A percentile compares a stretch with the other conserved stretches of the same genome.
Conservation (phyloP, 257 asterid genomes). For the Oldenlandia corymbosa region DNA sequence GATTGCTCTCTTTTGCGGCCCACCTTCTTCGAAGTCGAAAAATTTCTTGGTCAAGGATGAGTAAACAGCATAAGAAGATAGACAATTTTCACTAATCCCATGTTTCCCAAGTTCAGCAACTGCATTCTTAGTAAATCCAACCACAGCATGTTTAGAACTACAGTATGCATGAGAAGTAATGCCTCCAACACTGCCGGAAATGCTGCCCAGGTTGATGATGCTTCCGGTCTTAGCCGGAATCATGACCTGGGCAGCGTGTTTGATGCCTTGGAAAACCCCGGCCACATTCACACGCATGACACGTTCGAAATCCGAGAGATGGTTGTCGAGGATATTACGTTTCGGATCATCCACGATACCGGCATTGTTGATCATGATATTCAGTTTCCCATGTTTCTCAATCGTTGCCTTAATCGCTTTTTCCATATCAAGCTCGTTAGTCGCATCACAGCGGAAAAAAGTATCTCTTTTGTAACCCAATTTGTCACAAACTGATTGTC, state of each 20-base stretch:
- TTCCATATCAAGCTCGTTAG: not conserved
- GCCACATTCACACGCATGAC: conserved; percentile 26
- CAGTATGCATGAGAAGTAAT: conserved; percentile 22
- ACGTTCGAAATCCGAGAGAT: conserved; percentile 1
- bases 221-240: conserved; percentile 23
- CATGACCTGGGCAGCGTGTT: conserved; percentile 46
- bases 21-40: conserved; percentile 8
- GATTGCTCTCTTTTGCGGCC: not conserved
- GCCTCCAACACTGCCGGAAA: conserved; percentile 16
- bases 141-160: conserved; percentile 28
- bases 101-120: conserved; percentile 29
- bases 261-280: conserved; percentile 32
- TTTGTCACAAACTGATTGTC: conserved; percentile 21
- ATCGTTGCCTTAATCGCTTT: not conserved
- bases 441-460: conserved; percentile 2
- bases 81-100: conserved; percentile 35
- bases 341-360: conserved; percentile 12
- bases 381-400: conserved; percentile 26
- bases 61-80: conserved; percentile 23
- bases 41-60: conserved; percentile 9
- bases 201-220: conserved; percentile 30
- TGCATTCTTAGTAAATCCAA: conserved; percentile 23
- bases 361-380: conserved; percentile 35
- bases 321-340: conserved; percentile 19
- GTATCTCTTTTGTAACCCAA: conserved; percentile 9